Evolutionary conservation across 148 eudicot species (phyloP).

Genomic region (Cornus kousa): DNA sequence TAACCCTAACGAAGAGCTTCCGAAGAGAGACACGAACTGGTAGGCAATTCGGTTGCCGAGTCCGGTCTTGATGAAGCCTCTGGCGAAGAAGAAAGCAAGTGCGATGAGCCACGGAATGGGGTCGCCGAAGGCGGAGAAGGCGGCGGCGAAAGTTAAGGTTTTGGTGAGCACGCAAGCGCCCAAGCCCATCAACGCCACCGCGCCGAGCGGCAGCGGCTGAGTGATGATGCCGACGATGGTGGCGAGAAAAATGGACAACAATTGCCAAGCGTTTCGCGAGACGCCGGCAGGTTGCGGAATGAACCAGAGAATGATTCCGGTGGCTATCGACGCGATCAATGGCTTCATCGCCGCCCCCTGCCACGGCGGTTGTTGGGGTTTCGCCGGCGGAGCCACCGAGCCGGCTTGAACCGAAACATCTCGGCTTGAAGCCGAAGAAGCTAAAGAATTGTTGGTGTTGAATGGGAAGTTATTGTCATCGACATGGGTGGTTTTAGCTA

Average conservation of each 20-base stretch:
- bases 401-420: slow-evolving; percentile 17
- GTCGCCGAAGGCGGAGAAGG: slow-evolving; percentile 91
- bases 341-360: slow-evolving; percentile 75
- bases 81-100: slow-evolving; percentile 88
- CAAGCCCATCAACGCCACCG: slow-evolving; percentile 78
- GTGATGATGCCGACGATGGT: slow-evolving; percentile 90
- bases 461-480: slow-evolving; percentile 5
- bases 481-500: background rate
- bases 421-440: slow-evolving; percentile 1
- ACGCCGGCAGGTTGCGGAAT: slow-evolving; percentile 76
- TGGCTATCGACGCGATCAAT: slow-evolving; percentile 59
- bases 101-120: slow-evolving; percentile 94
- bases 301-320: slow-evolving; percentile 72
- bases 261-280: slow-evolving; percentile 67
- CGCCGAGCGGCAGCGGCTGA: slow-evolving; percentile 87
- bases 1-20: slow-evolving; percentile 64
- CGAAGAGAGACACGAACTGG: slow-evolving; percentile 73
- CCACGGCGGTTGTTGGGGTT: slow-evolving; percentile 37
- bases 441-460: slow-evolving; percentile 5
- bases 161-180: slow-evolving; percentile 83
- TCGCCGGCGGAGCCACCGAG: slow-evolving; percentile 24
- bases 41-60: slow-evolving; percentile 81
- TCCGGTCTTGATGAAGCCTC: slow-evolving; percentile 92
- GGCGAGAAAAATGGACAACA: slow-evolving; percentile 73
- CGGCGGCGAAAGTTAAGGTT: slow-evolving; percentile 81